These are phyloP conservation scores for Termitomyces sp. DNA, from an alignment of 768 basidiomycete species.

Conservation along the genomic window DNA sequence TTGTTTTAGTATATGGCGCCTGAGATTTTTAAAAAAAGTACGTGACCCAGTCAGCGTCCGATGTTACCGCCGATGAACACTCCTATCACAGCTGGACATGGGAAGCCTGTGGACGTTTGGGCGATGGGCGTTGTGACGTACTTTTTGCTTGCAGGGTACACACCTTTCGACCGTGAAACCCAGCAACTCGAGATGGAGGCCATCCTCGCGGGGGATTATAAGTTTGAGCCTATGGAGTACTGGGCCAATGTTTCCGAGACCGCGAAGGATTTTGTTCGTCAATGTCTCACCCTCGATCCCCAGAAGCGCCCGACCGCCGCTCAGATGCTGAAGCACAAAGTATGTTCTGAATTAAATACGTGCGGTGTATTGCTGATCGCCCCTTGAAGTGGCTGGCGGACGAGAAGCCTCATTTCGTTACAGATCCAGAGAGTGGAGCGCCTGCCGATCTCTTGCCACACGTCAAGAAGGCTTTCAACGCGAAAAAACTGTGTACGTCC, in stretches of 20 bases:
- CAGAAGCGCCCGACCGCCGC: conserved; percentile 73
- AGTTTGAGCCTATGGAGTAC: conserved; percentile 77
- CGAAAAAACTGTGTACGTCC: conserved; percentile 75
- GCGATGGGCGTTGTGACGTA: conserved; percentile 99
- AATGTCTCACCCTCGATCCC: conserved; percentile 87
- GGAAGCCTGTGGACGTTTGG: conserved; percentile 94
- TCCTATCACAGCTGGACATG: conserved; percentile 71
- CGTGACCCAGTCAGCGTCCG: conserved; percentile 20
- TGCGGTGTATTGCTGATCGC: background rate
- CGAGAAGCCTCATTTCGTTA: conserved; percentile 66
- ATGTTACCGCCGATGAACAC: conserved; percentile 2
- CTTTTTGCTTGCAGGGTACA: conserved; percentile 90
- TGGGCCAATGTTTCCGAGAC: conserved; percentile 83
- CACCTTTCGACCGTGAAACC: conserved; percentile 93
- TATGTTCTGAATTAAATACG: conserved; percentile 11
- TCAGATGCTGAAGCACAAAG: conserved; percentile 68
- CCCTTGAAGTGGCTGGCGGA: conserved; percentile 64
- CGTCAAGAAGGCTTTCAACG: conserved; percentile 88
- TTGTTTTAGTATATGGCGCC: conserved; percentile 81
- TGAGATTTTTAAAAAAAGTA: conserved; percentile 91
- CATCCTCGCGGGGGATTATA: conserved; percentile 90
- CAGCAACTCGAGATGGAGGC: conserved; percentile 92
- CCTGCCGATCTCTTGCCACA: conserved; percentile 77
- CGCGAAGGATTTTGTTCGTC: conserved; percentile 78
- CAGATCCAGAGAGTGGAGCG: conserved; percentile 59